These are phyloP conservation scores for Gossypium arboreum DNA, from an alignment of 345 rosid species.

Conservation along the genomic window DNA sequence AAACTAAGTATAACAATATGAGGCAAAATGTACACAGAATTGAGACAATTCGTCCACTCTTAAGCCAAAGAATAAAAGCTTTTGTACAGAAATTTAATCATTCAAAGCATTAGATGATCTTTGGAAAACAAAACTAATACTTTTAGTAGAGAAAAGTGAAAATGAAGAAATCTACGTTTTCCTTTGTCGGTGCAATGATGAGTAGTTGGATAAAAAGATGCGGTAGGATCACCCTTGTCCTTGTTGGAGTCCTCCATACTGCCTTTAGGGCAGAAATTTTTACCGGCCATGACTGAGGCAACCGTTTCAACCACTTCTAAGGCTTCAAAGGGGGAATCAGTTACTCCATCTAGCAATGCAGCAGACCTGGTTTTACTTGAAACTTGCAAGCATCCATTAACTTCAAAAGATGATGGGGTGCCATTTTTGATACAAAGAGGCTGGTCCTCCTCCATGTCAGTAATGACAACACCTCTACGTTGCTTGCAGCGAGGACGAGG, in stretches of 20 bases:
- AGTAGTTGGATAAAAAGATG: too few species aligned
- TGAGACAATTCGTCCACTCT: not conserved
- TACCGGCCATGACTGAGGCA: slow-evolving; percentile 12
- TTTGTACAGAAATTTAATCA: not conserved
- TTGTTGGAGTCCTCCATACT: slow-evolving; percentile 9
- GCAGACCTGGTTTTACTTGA: slow-evolving; percentile 36
- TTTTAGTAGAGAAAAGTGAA: not conserved
- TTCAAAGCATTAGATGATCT: not conserved
- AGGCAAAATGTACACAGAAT: not conserved
- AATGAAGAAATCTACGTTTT: not conserved
- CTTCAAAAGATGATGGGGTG: slow-evolving; percentile 23
- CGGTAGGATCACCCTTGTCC: not conserved
- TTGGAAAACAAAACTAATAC: not conserved
- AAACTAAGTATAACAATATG: too few species aligned
- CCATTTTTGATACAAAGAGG: slow-evolving; percentile 9
- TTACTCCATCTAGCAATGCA: slow-evolving; percentile 41
- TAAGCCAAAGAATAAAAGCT: not conserved
- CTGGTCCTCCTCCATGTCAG: slow-evolving; percentile 19
- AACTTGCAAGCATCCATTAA: slow-evolving; percentile 29
- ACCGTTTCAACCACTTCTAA: slow-evolving; percentile 31
- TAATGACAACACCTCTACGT: slow-evolving; percentile 15
- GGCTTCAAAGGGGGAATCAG: slow-evolving; percentile 53
- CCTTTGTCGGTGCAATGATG: not conserved
- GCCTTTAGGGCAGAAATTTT: not conserved
- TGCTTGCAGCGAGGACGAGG: not conserved